Evolutionary conservation across 1,284 basidiomycete genomes (phyloP).

Genomic region (Cutaneotrichosporon spelunceum): DNA sequence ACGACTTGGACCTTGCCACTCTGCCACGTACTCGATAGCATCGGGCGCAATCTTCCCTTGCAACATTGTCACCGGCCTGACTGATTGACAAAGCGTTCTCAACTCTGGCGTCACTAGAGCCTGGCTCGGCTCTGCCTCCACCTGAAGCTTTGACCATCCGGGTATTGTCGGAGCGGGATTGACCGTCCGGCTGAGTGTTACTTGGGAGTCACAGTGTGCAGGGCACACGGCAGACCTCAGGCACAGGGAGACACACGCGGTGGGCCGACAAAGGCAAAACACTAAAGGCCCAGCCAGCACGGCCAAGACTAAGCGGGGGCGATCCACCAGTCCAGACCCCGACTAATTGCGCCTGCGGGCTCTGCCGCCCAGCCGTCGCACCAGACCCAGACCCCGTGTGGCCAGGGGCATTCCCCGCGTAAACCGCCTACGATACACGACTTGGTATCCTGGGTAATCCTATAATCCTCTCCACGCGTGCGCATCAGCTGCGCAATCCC

Average conservation of each 20-base stretch:
- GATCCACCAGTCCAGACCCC: background rate
- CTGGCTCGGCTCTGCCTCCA: background rate
- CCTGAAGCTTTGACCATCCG: background rate
- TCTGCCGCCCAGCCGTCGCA: background rate
- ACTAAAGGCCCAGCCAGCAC: background rate
- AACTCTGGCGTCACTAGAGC: background rate
- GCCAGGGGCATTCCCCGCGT: background rate
- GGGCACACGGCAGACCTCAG: too few relatives aligned
- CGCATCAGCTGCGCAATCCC: background rate
- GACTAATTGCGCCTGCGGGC: background rate
- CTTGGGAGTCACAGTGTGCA: background rate
- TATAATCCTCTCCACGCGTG: background rate
- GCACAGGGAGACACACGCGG: too few relatives aligned
- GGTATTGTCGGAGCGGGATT: conserved; percentile 2
- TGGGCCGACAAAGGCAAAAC: too few relatives aligned
- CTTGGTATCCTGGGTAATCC: background rate
- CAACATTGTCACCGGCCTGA: background rate
- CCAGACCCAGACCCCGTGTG: background rate
- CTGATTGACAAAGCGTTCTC: background rate
- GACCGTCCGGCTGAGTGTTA: background rate
- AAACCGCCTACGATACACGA: background rate
- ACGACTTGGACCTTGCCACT: background rate
- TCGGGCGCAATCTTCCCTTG: too few relatives aligned
- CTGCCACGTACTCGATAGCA: too few relatives aligned
- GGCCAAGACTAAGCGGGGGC: background rate